Evolutionary conservation across 2,329 filamentous ascomycete species (phyloP), one percentile per base, ranked within the genome.

Genomic region (Sporothrix schenckii): DNA sequence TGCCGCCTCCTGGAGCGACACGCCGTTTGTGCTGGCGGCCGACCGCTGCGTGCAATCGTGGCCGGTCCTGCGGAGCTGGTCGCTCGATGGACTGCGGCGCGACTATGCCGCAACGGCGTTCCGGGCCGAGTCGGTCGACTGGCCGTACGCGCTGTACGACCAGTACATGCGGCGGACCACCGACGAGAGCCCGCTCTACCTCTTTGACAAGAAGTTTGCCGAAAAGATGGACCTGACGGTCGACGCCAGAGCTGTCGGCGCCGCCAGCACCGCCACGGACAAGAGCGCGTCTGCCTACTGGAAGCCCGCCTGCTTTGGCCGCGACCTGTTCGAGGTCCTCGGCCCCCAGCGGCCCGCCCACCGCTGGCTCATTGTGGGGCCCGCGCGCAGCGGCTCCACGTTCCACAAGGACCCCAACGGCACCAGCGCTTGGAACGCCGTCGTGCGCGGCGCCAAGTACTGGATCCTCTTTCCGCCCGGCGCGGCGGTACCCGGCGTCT

Each of bases 391-490:
- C 77, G 94, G 94, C 41, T 96, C 92, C 74, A 97, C 94, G 4
- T 98, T 97, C 78, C 94, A 98, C 83, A 97, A 97, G 78, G 88
- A 91, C 72, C 88, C 88, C 27, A 91, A 90, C 75, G 89, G 81
- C 21, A 90, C 88, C 21, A 91, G 89, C 75, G 94, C 95, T 0
- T 98, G 94, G 95, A 98, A 98, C 78, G 94, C 94, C 0, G 92
- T 97, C 16, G 83, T 98, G 39, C 88, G 91, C 71, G 95, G 94
- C 5, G 88, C 90, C 47, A 98, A 98, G 78, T 98, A 98, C 83
- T 98, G 95, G 94, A 94, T 98, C 79, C 96, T 98, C 93, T 98
- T 98, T 77, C 93, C 93, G 0, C 91, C 92, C 0, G 88, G 88
- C 0, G 87, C 89, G 0, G 85, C 89, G 3, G 93, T 95, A 7